Base-by-base conservation (phyloP, 345 rosid genomes). In the Brassica nigra region DNA sequence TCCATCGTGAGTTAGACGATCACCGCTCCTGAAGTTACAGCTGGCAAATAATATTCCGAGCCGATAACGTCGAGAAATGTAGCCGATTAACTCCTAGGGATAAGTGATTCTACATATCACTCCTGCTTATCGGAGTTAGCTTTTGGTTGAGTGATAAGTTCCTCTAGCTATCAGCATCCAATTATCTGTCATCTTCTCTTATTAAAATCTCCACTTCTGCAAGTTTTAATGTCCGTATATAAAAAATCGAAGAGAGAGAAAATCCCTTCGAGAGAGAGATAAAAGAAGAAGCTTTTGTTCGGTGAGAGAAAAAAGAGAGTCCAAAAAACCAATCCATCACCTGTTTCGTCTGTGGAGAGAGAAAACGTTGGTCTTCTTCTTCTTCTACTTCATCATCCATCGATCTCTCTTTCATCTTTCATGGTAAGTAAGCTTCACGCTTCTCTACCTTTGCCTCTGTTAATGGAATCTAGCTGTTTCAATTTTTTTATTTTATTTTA, bases 41-140 rank as follows among this genome's bases (percentile, higher is more conserved):
- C 86, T 92, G 95, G 88, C 84, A 85, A 90, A 87, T 86, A 71
- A 74, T 90, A 90, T 86, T 92, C 92, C 90, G 90, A 87, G 97
- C 95, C 91, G 97, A 88, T 78, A 82, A 83, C 86, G 87, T 88
- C 76, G 88, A 89, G 89, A 87, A 89, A 83, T 33, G 82, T 74
- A 90, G 97, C 92, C 92, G 95, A 92, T 90, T 84, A 70, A 83
- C 86, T 73, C 78, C 88, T 88, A 70, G 70, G 77, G 18, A 88
- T 81, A 82, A 76, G 73, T 0, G 0, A 0, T 0, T 0, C 0
- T 0, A 0, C 67, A 7, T 85, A 83, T 90, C 71, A 8, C 1
- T 0, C 7, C 7, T 57, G 42, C 76, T 62, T 76, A 76, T 70
- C 0, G 15, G 2, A 62, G 42, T 44, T 70, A 29, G 1, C 16